phyloP scores from a whole-genome alignment of 768 basidiomycete genomes.

The Tulasnella calospora region DNA sequence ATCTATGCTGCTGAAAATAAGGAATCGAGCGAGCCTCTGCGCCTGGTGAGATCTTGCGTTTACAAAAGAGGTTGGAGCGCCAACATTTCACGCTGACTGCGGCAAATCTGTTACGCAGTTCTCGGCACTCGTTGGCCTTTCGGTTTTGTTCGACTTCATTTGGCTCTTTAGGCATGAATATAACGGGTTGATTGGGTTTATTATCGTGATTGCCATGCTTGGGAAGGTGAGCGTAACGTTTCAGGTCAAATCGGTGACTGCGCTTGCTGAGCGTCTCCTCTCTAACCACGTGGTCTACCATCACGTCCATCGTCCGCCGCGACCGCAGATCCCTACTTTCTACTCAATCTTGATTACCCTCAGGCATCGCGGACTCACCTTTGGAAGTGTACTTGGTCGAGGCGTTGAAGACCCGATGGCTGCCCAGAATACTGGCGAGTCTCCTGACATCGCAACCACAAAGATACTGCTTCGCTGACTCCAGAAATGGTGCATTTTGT shows the following conservation, averaged over 20 bases:
- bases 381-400: slow-evolving; percentile 46
- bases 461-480: background rate
- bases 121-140: slow-evolving; percentile 55
- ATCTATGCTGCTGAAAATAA: slow-evolving; percentile 63
- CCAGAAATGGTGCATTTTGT: background rate
- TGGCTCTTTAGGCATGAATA: slow-evolving; percentile 53
- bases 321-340: slow-evolving; percentile 54
- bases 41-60: slow-evolving; percentile 45
- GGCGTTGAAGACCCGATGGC: slow-evolving; percentile 40
- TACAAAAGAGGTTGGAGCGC: background rate
- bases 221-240: slow-evolving; percentile 46
- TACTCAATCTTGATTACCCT: slow-evolving; percentile 49
- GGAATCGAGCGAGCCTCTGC: slow-evolving; percentile 60
- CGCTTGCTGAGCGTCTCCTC: background rate
- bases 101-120: slow-evolving; percentile 45
- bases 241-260: background rate
- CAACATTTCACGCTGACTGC: background rate
- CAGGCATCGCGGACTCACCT: slow-evolving; percentile 55
- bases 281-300: background rate
- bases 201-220: slow-evolving; percentile 53
- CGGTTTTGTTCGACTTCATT: slow-evolving; percentile 63
- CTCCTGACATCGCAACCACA: slow-evolving; percentile 3
- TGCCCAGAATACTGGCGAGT: slow-evolving; percentile 44
- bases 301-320: background rate
- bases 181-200: slow-evolving; percentile 49